phyloP scores from a whole-genome alignment of 352 stramenopile genomes.

The Pythium vanterpoolii region DNA sequence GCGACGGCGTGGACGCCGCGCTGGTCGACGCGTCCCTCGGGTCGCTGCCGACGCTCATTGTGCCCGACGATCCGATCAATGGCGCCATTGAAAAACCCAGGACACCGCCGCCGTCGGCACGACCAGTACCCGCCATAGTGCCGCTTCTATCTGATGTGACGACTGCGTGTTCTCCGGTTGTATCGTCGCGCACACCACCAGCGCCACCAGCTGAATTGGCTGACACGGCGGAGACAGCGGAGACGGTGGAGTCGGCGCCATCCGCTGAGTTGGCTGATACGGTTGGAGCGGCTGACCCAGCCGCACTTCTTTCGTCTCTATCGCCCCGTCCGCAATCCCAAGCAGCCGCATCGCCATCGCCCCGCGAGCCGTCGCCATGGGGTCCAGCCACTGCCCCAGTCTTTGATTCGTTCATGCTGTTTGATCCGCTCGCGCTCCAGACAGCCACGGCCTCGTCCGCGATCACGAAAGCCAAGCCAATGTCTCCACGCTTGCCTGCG shows the following conservation, averaged over 20 bases:
- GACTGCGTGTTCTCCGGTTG: too few relatives aligned
- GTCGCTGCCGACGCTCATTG: slow-evolving; percentile 58
- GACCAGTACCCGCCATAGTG: too few relatives aligned
- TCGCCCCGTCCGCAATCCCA: too few relatives aligned
- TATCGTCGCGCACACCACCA: neutral
- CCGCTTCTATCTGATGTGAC: neutral
- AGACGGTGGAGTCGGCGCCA: too few relatives aligned
- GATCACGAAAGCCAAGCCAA: neutral
- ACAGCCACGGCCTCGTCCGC: too few relatives aligned
- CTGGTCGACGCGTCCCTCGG: slow-evolving; percentile 29
- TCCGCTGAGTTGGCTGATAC: too few relatives aligned
- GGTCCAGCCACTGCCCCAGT: neutral
- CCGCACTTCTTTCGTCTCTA: too few relatives aligned
- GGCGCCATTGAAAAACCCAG: slow-evolving; percentile 63
- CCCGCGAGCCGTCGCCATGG: neutral
- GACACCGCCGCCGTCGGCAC: slow-evolving; percentile 30
- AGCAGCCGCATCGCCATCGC: neutral
- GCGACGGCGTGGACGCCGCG: neutral
- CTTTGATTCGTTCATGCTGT: neutral
- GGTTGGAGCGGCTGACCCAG: too few relatives aligned
- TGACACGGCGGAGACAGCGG: too few relatives aligned
- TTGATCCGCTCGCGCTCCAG: too few relatives aligned
- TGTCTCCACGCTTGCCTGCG: too few relatives aligned
- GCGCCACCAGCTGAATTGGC: too few relatives aligned
- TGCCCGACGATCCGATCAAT: slow-evolving; percentile 62